phyloP scores from a whole-genome alignment of 2,329 filamentous ascomycete genomes.

The Elsinoe arachidis region DNA sequence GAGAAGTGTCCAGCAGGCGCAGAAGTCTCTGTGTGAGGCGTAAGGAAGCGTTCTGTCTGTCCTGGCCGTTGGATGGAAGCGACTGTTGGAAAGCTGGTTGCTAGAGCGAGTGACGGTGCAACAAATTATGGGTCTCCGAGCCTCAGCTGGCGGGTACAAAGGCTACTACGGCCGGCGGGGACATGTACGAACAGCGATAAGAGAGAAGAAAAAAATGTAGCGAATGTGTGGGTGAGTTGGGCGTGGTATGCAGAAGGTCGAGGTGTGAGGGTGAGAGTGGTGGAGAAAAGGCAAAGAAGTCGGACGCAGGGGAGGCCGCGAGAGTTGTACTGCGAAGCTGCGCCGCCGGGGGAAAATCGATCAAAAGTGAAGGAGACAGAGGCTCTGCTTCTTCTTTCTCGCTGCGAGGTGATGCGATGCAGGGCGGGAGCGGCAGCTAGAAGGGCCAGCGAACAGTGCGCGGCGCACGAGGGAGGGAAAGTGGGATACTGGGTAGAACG shows the following conservation, averaged over 20 bases:
- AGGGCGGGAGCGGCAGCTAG: conserved; percentile 8
- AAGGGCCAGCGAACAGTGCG: conserved; percentile 7
- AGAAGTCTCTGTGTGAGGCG: not conserved
- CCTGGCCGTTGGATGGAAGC: conserved; percentile 13
- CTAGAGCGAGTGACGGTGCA: conserved; percentile 14
- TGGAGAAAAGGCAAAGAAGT: conserved; percentile 1
- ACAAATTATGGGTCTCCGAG: conserved; percentile 12
- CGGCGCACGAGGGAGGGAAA: not conserved
- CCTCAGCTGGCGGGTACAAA: conserved; percentile 4
- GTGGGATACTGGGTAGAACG: not conserved
- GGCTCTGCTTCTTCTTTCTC: not conserved
- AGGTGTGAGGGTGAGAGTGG: not conserved
- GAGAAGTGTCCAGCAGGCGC: not conserved
- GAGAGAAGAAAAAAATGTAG: not conserved
- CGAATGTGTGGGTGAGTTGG: conserved; percentile 7
- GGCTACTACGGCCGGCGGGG: not conserved
- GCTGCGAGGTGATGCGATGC: not conserved
- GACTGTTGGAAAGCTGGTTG: conserved; percentile 14
- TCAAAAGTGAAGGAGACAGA: not conserved
- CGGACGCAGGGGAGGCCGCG: conserved; percentile 6
- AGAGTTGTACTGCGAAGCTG: not conserved
- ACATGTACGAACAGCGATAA: conserved; percentile 5
- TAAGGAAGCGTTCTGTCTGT: conserved; percentile 9
- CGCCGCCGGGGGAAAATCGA: not conserved
- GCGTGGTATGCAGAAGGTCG: not conserved